Conservation (phyloP, 108 stramenopile genomes). For the Cylindrotheca closterium region DNA sequence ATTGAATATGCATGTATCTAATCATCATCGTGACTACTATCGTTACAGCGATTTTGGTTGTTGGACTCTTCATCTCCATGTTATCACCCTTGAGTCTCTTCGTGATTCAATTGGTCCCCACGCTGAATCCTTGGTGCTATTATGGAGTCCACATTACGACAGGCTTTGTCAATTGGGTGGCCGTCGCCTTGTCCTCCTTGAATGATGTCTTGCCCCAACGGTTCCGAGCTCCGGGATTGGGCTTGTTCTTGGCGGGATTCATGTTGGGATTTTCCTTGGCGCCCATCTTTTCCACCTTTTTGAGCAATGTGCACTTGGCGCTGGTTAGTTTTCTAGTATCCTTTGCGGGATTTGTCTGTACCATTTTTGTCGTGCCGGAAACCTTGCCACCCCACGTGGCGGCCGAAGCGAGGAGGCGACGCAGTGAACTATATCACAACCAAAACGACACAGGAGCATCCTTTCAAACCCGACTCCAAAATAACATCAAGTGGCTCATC, state of each 20-base stretch:
- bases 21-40: too few relatives aligned
- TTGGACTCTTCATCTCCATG: conserved; percentile 50
- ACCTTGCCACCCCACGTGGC: conserved; percentile 62
- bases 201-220: conserved; percentile 75
- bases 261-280: conserved; percentile 63
- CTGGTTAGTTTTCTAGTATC: conserved; percentile 47
- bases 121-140: conserved; percentile 65
- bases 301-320: conserved; percentile 59
- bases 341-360: conserved; percentile 46
- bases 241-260: conserved; percentile 72
- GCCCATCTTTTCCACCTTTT: conserved; percentile 57
- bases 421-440: conserved; percentile 7
- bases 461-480: neutral
- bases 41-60: conserved; percentile 47
- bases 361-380: conserved; percentile 61
- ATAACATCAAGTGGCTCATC: neutral
- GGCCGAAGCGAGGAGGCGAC: conserved; percentile 32
- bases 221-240: conserved; percentile 75
- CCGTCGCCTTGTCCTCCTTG: conserved; percentile 64
- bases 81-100: conserved; percentile 57
- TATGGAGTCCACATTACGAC: conserved; percentile 50
- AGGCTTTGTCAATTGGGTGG: conserved; percentile 73
- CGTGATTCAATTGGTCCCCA: conserved; percentile 50
- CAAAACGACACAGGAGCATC: conserved; percentile 13
- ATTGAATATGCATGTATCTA: too few relatives aligned